Percentiles rank a stretch among this genome's conserved stretches.
phyloP scores from a whole-genome alignment of 202 grass and related monocot species.

The Alloteropsis angusta region DNA sequence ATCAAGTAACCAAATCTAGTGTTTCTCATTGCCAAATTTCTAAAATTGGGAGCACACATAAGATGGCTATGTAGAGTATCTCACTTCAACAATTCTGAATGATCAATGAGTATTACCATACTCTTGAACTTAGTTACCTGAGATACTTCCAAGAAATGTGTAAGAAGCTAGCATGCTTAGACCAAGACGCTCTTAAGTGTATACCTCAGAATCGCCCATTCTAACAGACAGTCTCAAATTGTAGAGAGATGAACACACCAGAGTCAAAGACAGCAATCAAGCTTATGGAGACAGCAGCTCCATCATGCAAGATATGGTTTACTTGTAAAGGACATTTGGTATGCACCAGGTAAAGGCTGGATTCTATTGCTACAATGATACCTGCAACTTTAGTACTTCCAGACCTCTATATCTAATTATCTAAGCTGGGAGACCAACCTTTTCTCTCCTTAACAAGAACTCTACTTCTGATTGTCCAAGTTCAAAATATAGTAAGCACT shows the following conservation, averaged over 20 bases:
- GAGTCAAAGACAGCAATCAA: slow-evolving; percentile 66
- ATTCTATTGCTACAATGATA: background rate
- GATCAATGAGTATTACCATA: background rate
- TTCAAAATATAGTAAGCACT: background rate
- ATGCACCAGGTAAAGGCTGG: slow-evolving; percentile 41
- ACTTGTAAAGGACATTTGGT: slow-evolving; percentile 67
- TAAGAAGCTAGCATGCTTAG: too few species aligned
- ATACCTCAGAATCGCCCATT: background rate
- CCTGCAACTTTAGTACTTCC: background rate
- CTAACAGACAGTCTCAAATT: slow-evolving; percentile 8
- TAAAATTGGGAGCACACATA: background rate
- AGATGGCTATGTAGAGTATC: background rate
- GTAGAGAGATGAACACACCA: slow-evolving; percentile 64
- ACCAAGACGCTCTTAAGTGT: background rate
- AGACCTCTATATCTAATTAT: background rate
- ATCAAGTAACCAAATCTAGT: background rate
- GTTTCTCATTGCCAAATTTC: background rate
- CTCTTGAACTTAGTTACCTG: background rate
- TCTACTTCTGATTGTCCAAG: background rate
- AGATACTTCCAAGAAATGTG: background rate
- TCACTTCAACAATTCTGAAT: background rate
- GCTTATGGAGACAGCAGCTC: slow-evolving; percentile 42
- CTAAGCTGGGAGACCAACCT: background rate
- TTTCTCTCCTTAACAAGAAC: background rate
- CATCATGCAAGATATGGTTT: slow-evolving; percentile 72